Conservation (phyloP, 495 filamentous ascomycete genomes). For the Tuber indicum region DNA sequence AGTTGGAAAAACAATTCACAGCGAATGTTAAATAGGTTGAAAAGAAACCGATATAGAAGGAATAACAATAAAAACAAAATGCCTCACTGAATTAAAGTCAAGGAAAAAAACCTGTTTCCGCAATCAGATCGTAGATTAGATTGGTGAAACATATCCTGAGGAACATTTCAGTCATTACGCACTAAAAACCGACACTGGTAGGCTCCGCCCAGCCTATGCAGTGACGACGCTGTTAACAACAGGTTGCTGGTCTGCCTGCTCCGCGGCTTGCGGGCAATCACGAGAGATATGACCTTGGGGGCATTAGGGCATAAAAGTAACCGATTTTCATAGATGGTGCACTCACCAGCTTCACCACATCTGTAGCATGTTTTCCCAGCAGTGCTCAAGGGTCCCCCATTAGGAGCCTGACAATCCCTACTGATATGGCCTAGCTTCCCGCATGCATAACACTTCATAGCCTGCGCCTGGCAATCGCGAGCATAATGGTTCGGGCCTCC, state of each 20-base stretch:
- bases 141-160: conserved; percentile 16
- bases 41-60: conserved; percentile 33
- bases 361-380: conserved; percentile 98
- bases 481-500: conserved; percentile 89
- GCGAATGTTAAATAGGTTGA: conserved; percentile 30
- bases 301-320: conserved; percentile 4
- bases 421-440: conserved; percentile 98
- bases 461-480: conserved; percentile 97
- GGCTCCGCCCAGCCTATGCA: conserved; percentile 19
- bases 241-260: conserved; percentile 45
- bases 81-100: conserved; percentile 28
- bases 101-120: conserved; percentile 31
- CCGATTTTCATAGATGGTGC: conserved; percentile 1
- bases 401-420: conserved; percentile 93
- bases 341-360: conserved; percentile 69
- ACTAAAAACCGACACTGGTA: neutral
- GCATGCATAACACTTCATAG: conserved; percentile 99
- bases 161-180: neutral
- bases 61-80: conserved; percentile 32
- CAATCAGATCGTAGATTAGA: conserved; percentile 24
- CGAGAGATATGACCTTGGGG: conserved; percentile 77
- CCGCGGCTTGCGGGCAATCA: conserved; percentile 70
- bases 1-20: conserved; percentile 35
- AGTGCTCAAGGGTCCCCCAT: conserved; percentile 90
- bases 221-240: conserved; percentile 37